phyloP scores from a whole-genome alignment of 345 rosid genomes.

The Lumnitzera littorea region DNA sequence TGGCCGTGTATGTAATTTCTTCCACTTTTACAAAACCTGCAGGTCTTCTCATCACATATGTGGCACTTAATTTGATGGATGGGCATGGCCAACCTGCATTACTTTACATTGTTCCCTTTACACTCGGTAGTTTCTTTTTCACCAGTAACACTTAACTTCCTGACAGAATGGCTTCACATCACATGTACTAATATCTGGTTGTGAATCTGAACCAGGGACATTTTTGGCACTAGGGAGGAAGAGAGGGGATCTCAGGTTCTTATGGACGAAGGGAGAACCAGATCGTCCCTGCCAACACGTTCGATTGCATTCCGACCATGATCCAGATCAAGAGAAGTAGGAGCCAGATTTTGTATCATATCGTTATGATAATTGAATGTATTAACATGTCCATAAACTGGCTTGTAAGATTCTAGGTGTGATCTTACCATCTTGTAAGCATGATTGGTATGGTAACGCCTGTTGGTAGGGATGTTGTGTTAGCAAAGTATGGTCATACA shows the following conservation, averaged over 20 bases:
- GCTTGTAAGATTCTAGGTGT: slow-evolving; percentile 5
- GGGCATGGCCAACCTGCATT: slow-evolving; percentile 98
- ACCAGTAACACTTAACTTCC: background rate
- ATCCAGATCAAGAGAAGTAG: slow-evolving; percentile 10
- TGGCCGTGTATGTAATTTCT: background rate
- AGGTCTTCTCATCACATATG: slow-evolving; percentile 93
- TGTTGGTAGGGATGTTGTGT: background rate
- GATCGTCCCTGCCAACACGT: slow-evolving; percentile 70
- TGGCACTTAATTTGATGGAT: slow-evolving; percentile 89
- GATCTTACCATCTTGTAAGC: background rate
- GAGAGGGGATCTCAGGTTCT: slow-evolving; percentile 61
- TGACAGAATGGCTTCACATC: too few species aligned
- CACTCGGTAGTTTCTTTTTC: slow-evolving; percentile 49
- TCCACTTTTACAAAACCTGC: slow-evolving; percentile 7
- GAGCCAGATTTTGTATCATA: slow-evolving; percentile 2
- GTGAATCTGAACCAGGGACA: slow-evolving; percentile 42
- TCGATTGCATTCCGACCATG: slow-evolving; percentile 23
- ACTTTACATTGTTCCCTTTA: slow-evolving; percentile 91
- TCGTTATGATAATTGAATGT: slow-evolving; percentile 3
- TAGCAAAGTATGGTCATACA: background rate
- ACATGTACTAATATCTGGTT: background rate
- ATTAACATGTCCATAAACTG: background rate
- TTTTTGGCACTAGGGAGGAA: slow-evolving; percentile 56
- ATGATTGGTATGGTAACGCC: background rate
- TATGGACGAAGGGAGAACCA: slow-evolving; percentile 85